Evolutionary conservation across 345 rosid genomes (phyloP).

Genomic region (Citrus australasica): DNA sequence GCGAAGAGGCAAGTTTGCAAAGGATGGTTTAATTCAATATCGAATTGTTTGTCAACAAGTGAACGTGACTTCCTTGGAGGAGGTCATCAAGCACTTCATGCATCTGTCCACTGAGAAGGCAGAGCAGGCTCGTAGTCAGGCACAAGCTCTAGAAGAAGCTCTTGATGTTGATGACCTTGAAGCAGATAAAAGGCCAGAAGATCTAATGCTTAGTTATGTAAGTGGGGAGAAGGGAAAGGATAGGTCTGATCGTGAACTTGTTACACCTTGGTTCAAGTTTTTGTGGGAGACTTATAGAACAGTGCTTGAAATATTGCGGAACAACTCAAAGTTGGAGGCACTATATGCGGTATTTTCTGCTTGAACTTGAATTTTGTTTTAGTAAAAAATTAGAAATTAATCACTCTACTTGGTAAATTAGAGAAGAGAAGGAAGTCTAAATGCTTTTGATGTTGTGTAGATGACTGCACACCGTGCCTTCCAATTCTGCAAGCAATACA

Average conservation of each 20-base stretch:
- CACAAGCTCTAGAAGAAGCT: constrained; percentile 93
- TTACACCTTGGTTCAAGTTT: constrained; percentile 99
- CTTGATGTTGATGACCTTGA: constrained; percentile 99
- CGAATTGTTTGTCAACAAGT: constrained; percentile 96
- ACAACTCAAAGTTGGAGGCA: constrained; percentile 96
- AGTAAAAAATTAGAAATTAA: neutral
- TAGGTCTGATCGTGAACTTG: constrained; percentile 95
- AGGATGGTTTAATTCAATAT: constrained; percentile 95
- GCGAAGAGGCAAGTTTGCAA: constrained; percentile 89
- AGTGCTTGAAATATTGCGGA: constrained; percentile 90
- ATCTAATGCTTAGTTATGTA: constrained; percentile 95
- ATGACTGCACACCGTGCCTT: constrained; percentile 98
- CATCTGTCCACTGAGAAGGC: constrained; percentile 97
- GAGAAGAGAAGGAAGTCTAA: neutral
- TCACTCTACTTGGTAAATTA: neutral
- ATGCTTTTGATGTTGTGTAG: constrained; percentile 34
- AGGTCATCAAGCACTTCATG: constrained; percentile 95
- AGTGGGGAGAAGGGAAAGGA: constrained; percentile 99
- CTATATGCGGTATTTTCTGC: constrained; percentile 79
- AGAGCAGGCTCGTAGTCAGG: constrained; percentile 93
- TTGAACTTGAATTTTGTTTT: neutral
- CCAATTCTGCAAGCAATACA: constrained; percentile 97
- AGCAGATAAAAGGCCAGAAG: constrained; percentile 96
- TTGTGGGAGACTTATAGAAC: constrained; percentile 99
- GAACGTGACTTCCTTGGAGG: constrained; percentile 91